These are phyloP conservation scores for Calocera cornea DNA, from an alignment of 768 basidiomycete genomes.

Conservation along the genomic window DNA sequence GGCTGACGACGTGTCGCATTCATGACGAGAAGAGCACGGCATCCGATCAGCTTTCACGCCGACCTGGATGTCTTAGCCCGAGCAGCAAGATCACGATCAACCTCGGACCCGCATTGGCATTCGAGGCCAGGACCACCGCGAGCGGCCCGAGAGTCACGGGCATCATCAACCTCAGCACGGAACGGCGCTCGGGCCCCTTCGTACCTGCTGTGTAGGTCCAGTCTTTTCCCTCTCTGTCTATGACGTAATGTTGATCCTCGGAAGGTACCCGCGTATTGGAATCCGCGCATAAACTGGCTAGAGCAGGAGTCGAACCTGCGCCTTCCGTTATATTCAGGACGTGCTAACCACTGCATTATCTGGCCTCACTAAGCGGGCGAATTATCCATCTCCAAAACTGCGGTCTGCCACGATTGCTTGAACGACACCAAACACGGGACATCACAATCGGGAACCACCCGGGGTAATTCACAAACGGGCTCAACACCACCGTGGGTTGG, in stretches of 20 bases:
- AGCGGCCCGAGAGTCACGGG: slow-evolving; percentile 51
- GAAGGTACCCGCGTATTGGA: too few species aligned
- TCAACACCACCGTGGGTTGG: slow-evolving; percentile 19
- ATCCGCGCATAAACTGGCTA: slow-evolving; percentile 27
- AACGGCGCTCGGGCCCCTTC: slow-evolving; percentile 48
- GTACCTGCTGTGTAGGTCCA: slow-evolving; percentile 5
- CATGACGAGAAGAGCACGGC: slow-evolving; percentile 42
- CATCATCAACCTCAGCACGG: slow-evolving; percentile 35
- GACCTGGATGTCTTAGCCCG: slow-evolving; percentile 53
- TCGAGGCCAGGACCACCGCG: slow-evolving; percentile 51
- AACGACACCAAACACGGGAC: slow-evolving; percentile 39
- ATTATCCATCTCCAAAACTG: too few species aligned
- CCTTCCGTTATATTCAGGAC: too few species aligned
- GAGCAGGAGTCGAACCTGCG: too few species aligned
- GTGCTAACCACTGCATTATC: too few species aligned
- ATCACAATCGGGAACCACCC: slow-evolving; percentile 34
- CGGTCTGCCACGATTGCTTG: slow-evolving; percentile 25
- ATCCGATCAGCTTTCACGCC: slow-evolving; percentile 37
- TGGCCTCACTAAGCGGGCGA: too few species aligned
- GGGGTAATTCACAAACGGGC: background rate
- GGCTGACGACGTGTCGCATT: slow-evolving; percentile 39
- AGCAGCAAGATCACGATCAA: slow-evolving; percentile 37
- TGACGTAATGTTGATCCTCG: background rate
- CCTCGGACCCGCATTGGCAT: slow-evolving; percentile 27
- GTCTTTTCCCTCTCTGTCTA: background rate